Evolutionary conservation across 2,329 filamentous ascomycete genomes (phyloP), one percentile per base, ranked within the genome.

Genomic region (Colletotrichum chrysophilum): DNA sequence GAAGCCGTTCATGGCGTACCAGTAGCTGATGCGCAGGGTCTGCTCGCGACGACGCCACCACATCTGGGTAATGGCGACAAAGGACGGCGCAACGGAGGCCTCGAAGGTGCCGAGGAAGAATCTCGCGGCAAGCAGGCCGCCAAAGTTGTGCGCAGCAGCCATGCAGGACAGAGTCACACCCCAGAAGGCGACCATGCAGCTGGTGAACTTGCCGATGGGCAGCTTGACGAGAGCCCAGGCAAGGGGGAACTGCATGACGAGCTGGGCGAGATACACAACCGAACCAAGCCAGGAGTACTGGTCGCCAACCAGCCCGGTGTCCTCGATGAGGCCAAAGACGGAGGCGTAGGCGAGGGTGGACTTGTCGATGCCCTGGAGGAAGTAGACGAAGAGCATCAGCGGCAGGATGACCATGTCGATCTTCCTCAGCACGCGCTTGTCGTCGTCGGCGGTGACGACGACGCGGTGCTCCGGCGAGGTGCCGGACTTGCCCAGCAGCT

Each of bases 271-370:
- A 78, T 90, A 93, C 16, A 93, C 84, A 67, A 93, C 88, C 3
- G 90, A 92, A 0, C 90, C 89, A 0, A 93, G 87, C 91, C 91
- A 93, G 3, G 91, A 92, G 78, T 85, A 88, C 86, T 93, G 87
- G 65, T 90, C 85, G 18, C 90, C 90, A 10, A 88, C 83, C 2
- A 93, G 88, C 55, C 88, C 80, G 0, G 91, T 89, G 79, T 92
- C 90, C 67, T 91, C 85, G 36, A 91, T 88, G 13, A 94, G 85
- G 4, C 91, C 91, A 78, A 93, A 93, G 13, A 93, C 89, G 0
- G 91, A 92, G 4, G 90, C 90, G 78, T 93, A 93, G 3, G 75
- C 65, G 55, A 78, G 75, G 13, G 76, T 78, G 12, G 76, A 70
- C 71, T 78, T 78, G 70, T 78, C 75, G 43, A 77, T 70, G n/a